Base-by-base conservation (phyloP, 2,329 filamentous ascomycete species). In the Trichoderma brevicompactum region DNA sequence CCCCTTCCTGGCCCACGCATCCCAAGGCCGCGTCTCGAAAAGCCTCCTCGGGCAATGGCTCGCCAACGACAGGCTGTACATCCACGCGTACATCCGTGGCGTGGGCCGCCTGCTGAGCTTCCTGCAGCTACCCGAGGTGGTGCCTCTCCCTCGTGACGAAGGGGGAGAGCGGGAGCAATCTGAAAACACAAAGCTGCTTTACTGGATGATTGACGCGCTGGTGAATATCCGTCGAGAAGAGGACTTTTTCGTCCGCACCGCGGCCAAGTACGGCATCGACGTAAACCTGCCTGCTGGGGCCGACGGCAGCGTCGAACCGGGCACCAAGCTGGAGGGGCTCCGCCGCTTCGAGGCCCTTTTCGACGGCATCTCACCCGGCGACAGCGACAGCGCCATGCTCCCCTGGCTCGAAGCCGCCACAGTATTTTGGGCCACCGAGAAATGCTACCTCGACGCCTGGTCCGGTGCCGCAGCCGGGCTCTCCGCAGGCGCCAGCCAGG, bases 381-480 rank as follows among this genome's bases (percentile, higher is more conserved):
- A 13, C 5, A 81, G n/a, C 19, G 28, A 40, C 17, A 81, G 77
- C 1, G 68, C 70, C 2, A 62, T 68, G 1, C 73, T 91, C 0
- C 75, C 78, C 0, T 82, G 80, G 72, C 77, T 93, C 2, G 89
- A 92, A 73, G 89, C 88, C 6, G 80, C 92, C 67, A 83, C 92
- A 2, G 82, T 91, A n/a, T 83, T 93, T 28, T 94, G 89, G 87
- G 87, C 87, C n/a, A 92, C 89, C 1, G 91, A 94, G 77, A 86
- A 81, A 53, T 84, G 82, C 66, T 89, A 89, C 72, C 73, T 88
- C 17, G 80, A 84, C 44, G 82, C 87, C 12, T 89, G 87, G 87
- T 79, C 78, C 9, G 83, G 80, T 74, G 82, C 83, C 3, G 79
- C 74, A 67, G 68, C 73, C 5, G 76, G 82, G 69, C 73, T 78